Conservation (phyloP, 768 basidiomycete genomes). For the Neoboletus subvelutipes region DNA sequence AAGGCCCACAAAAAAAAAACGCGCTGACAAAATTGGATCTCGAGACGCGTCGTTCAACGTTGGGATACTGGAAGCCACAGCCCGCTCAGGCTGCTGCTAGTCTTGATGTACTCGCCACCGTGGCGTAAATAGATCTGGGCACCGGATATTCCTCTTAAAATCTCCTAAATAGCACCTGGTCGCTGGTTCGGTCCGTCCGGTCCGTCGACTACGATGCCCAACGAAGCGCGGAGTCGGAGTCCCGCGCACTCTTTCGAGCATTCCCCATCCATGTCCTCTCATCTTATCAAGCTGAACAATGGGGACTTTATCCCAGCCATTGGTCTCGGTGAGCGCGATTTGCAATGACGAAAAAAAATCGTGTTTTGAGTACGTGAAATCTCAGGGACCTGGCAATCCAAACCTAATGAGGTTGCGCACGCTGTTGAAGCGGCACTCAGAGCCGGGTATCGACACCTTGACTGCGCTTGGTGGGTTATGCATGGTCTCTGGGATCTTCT, state of each 20-base stretch:
- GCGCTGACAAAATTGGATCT: neutral
- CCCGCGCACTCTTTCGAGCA: neutral
- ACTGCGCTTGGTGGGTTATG: conserved; percentile 55
- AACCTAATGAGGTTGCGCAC: conserved; percentile 63
- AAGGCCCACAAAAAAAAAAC: neutral
- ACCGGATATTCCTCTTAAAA: neutral
- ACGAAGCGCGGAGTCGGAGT: neutral
- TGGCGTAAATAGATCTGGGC: neutral
- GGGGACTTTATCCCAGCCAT: conserved; percentile 54
- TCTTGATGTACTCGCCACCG: neutral
- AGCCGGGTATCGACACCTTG: conserved; percentile 76
- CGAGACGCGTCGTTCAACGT: neutral
- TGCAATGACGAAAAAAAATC: conserved; percentile 11
- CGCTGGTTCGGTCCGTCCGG: conserved; percentile 19
- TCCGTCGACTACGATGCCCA: conserved; percentile 7
- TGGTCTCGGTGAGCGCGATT: conserved; percentile 51
- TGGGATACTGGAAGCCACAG: neutral
- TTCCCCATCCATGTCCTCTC: conserved; percentile 35
- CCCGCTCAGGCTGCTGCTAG: neutral
- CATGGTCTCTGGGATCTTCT: neutral
- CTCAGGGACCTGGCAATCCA: conserved; percentile 79
- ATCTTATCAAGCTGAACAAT: conserved; percentile 60
- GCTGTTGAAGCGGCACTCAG: conserved; percentile 78
- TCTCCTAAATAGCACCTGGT: neutral
- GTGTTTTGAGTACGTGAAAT: neutral